phyloP scores from a whole-genome alignment of 2,329 filamentous ascomycete genomes.

The Clonostachys chloroleuca region DNA sequence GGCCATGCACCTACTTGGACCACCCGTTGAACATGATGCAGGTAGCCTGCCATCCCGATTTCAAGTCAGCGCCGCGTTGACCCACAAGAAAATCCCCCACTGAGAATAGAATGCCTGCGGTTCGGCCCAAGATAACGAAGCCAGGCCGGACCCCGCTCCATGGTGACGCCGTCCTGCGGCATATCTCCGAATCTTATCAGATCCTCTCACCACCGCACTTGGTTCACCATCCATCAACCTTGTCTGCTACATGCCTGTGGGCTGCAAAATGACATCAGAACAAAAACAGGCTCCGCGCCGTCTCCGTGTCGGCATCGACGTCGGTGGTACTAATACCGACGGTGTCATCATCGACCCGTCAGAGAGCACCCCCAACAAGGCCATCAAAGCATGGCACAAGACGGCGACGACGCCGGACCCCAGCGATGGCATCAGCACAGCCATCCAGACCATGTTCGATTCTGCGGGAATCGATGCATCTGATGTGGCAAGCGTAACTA shows the following conservation, averaged over 20 bases:
- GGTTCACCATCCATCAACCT: not conserved
- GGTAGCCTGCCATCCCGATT: too few species aligned
- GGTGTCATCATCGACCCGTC: conserved; percentile 43
- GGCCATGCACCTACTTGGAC: too few species aligned
- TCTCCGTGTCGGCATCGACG: conserved; percentile 38
- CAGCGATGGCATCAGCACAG: conserved; percentile 37
- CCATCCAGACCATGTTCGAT: conserved; percentile 36
- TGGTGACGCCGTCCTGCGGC: too few species aligned
- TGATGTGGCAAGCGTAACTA: conserved; percentile 41
- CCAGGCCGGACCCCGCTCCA: too few species aligned
- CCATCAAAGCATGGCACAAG: conserved; percentile 45
- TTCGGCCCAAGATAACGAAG: too few species aligned
- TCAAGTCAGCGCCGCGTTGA: too few species aligned
- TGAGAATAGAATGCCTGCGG: too few species aligned
- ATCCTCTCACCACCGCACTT: not conserved
- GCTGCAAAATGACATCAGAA: not conserved
- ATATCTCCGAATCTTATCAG: conserved; percentile 3
- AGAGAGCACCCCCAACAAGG: conserved; percentile 24
- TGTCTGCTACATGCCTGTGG: not conserved
- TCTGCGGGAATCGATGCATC: conserved; percentile 20
- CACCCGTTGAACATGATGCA: too few species aligned
- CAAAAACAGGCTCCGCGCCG: not conserved
- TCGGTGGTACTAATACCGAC: conserved; percentile 50
- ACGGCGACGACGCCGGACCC: conserved; percentile 41
- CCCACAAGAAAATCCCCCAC: too few species aligned